Percentiles rank a stretch among this genome's conserved stretches.
phyloP scores from a whole-genome alignment of 2,329 filamentous ascomycete species.

The Neopestalotiopsis rosae region DNA sequence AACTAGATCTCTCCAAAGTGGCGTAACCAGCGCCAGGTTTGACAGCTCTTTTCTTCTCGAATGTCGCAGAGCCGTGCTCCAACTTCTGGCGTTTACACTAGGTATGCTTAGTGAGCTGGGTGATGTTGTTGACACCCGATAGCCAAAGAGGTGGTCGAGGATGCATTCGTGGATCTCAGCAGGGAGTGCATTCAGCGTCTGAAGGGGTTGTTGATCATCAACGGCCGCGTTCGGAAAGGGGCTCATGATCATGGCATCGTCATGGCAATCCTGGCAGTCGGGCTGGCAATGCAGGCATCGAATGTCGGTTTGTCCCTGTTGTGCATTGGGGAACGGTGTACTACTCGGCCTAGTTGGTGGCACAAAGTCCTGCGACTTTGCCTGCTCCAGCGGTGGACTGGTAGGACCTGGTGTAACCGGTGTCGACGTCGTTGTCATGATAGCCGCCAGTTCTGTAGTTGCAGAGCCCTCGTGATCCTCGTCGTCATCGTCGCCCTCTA shows the following conservation, averaged over 20 bases:
- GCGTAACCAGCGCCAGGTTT: conserved; percentile 66
- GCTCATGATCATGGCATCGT: conserved; percentile 32
- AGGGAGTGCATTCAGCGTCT: conserved; percentile 61
- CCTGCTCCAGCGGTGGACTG: conserved; percentile 55
- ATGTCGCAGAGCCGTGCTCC: conserved; percentile 70
- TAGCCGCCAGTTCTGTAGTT: conserved; percentile 48
- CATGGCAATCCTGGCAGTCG: conserved; percentile 32
- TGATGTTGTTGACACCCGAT: conserved; percentile 65
- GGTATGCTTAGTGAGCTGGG: conserved; percentile 60
- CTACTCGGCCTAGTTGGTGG: conserved; percentile 62
- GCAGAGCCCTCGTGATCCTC: conserved; percentile 43
- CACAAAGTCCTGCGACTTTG: conserved; percentile 52
- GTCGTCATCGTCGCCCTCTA: conserved; percentile 32
- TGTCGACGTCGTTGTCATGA: conserved; percentile 55
- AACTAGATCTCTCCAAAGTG: conserved; percentile 69
- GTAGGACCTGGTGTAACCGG: conserved; percentile 60
- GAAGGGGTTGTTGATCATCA: conserved; percentile 34
- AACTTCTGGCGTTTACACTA: conserved; percentile 58
- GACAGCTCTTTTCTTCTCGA: conserved; percentile 71
- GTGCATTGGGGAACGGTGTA: conserved; percentile 63
- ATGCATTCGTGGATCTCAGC: conserved; percentile 76
- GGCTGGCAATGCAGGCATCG: conserved; percentile 46
- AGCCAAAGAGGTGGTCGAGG: conserved; percentile 73
- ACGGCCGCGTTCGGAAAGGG: conserved; percentile 29
- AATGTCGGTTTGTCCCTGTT: conserved; percentile 51